Evolutionary conservation across 2,329 filamentous ascomycete genomes (phyloP), one percentile per base, ranked within the genome.

Genomic region (Epicoccum sorghinum): DNA sequence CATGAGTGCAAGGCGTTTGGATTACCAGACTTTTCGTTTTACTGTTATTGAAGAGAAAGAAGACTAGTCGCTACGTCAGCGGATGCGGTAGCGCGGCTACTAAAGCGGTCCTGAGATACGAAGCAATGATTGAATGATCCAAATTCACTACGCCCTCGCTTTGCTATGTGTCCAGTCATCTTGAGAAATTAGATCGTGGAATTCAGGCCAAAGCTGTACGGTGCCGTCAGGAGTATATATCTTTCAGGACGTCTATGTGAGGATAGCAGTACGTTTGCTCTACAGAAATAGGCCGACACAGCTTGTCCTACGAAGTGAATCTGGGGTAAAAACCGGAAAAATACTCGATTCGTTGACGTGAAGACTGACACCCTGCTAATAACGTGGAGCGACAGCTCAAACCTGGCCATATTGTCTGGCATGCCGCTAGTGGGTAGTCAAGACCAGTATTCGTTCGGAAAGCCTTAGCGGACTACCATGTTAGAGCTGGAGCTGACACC

Each of bases 1-100:
- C 46, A 45, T 41, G 35, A 23, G 47, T 44, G 49, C 52, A 62
- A 40, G 56, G 55, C 51, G 61, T 43, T 62, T 43, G 47, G 47
- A 51, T 49, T 46, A 22, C 22, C 14, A 27, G 33, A 18, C 36
- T 45, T 40, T 45, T 49, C 22, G 18, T 35, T 46, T 7, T 29
- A 9, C 27, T 9, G 6, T 29, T 47, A 39, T 13, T 12, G n/a
- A 27, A 24, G 7, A 24, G 29, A 9, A 24, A 7, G 30, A 12
- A 22, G 29, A 27, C 23, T 27, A 30, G 38, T 4, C 18, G 43
- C 52, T 49, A 41, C 38, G 47, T 55, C 52, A 47, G 52, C 42
- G 23, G 30, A 33, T 46, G 37, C 42, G 47, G 50, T 55, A 55
- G 52, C 38, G 27, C 22, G 46, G 45, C 46, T 58, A 53, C 54